These are phyloP conservation scores for Xylariaceae sp. DNA, from an alignment of 2,329 filamentous ascomycete species.

Conservation along the genomic window DNA sequence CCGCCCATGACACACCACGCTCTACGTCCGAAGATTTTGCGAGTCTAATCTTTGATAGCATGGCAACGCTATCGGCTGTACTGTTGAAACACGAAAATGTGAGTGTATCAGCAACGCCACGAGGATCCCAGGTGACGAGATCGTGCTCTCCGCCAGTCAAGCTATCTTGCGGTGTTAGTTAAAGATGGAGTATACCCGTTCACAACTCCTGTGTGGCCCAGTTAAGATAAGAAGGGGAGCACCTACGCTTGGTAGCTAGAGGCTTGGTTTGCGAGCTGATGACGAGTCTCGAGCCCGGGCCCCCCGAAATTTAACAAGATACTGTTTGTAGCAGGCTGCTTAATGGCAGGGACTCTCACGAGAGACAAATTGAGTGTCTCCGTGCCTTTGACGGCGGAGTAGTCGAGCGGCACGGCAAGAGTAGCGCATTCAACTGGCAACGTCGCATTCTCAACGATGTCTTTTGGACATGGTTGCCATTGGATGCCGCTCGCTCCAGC, in stretches of 20 bases:
- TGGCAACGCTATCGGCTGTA: conserved; percentile 1
- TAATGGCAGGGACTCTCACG: conserved; percentile 30
- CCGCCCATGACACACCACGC: conserved; percentile 20
- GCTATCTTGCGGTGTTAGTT: conserved; percentile 11
- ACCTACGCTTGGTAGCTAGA: conserved; percentile 23
- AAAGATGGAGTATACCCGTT: neutral
- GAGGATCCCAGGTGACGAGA: conserved; percentile 29
- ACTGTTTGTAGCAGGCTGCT: conserved; percentile 32
- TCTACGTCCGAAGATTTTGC: conserved; percentile 20
- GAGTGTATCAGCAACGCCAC: conserved; percentile 21
- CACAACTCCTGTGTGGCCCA: neutral
- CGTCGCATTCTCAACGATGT: conserved; percentile 14
- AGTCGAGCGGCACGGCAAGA: conserved; percentile 39
- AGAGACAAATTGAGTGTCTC: conserved; percentile 32
- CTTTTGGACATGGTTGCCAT: conserved; percentile 24
- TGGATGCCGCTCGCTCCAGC: conserved; percentile 10
- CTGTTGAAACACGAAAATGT: conserved; percentile 22
- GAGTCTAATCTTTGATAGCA: conserved; percentile 3
- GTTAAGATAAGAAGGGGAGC: neutral
- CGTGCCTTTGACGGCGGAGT: conserved; percentile 27
- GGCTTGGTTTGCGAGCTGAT: conserved; percentile 9
- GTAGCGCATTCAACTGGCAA: conserved; percentile 33
- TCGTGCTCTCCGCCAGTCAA: conserved; percentile 27
- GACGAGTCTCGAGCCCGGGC: conserved; percentile 26
- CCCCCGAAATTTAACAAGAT: conserved; percentile 39